A percentile compares a stretch with the other conserved stretches of the same genome.
Conservation (phyloP, 768 basidiomycete genomes). For the Phanerodontia chrysosporium region DNA sequence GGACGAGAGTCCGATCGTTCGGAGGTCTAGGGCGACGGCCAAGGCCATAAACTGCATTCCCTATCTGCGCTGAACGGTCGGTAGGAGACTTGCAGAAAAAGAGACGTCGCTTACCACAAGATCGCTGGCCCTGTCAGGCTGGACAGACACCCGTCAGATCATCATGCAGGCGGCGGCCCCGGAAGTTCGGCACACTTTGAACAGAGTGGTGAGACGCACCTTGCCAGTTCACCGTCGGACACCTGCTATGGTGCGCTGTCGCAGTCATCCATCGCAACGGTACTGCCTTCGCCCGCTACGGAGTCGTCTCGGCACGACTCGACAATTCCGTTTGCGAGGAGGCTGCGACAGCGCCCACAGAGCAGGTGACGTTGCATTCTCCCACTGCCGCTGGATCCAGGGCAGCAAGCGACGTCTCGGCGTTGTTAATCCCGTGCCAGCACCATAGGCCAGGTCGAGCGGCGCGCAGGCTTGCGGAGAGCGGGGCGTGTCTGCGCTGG, state of each 20-base stretch:
- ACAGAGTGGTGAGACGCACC: no score
- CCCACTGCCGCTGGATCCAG: not conserved
- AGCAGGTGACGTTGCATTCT: not conserved
- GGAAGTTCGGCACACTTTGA: no score
- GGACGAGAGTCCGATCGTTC: not conserved
- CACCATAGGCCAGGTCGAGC: not conserved
- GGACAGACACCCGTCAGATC: not conserved
- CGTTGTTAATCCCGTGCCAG: not conserved
- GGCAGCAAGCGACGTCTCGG: not conserved
- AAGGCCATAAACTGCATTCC: not conserved
- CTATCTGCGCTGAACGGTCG: not conserved
- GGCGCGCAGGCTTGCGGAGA: no score
- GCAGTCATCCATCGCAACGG: slow-evolving; percentile 82
- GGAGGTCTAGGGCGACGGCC: not conserved
- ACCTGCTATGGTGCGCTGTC: slow-evolving; percentile 41
- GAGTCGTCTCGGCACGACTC: slow-evolving; percentile 22
- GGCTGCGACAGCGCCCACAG: slow-evolving; percentile 24
- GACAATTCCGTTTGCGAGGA: slow-evolving; percentile 27
- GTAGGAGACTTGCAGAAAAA: not conserved
- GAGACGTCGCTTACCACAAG: not conserved
- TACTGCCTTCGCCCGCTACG: slow-evolving; percentile 28
- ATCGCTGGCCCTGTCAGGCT: not conserved
- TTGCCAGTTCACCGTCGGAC: not conserved
- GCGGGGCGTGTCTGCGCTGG: no score
- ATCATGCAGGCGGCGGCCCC: not conserved